Evolutionary conservation across 2,329 filamentous ascomycete species (phyloP), one percentile per base, ranked within the genome.

Genomic region (Dactylonectria macrodidyma): DNA sequence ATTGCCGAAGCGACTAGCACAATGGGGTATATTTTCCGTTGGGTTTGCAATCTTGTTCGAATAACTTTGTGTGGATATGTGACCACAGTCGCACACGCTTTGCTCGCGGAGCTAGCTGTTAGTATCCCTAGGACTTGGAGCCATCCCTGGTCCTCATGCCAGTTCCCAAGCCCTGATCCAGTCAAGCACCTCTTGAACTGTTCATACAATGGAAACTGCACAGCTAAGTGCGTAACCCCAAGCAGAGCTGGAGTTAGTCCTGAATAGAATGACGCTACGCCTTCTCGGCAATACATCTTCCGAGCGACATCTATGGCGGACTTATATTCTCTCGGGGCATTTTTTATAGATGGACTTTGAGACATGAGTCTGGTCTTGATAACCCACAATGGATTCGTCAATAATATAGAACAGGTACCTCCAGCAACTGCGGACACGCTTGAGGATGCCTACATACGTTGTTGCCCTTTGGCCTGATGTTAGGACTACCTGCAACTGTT

Each of bases 1-100:
- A 24, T 52, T 33, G 9, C 48, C 48, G 24, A 26, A 30, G 26
- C 48, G 11, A 52, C 48, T 52, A 14, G 48, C 33, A 26, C 48
- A 30, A 33, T 3, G 16, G 26, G 48, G 26, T 33, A 52, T 52
- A 52, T 52, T 52, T 52, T 52, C 48, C 30, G 48, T 52, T 52
- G 48, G 22, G 48, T 52, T 52, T 52, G 48, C 24, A 52, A 30
- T 52, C 48, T 52, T 52, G 48, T 52, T 52, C 48, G 48, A 52
- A 52, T 30, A 52, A 52, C 48, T 30, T 52, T 26, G 22, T 52
- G 48, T 33, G 48, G 48, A 52, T 52, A 52, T 52, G 48, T 52
- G 26, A 26, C 48, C n/a, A 14, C 16, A 52, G 26, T 52, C 26
- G 48, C 48, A 52, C 48, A 52, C 22, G 48, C 48, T 52, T 52